Percentiles rank a stretch among this genome's conserved stretches.
These are phyloP conservation scores for Candida sphagnicola DNA, from an alignment of 805 yeast genomes.

Conservation along the genomic window DNA sequence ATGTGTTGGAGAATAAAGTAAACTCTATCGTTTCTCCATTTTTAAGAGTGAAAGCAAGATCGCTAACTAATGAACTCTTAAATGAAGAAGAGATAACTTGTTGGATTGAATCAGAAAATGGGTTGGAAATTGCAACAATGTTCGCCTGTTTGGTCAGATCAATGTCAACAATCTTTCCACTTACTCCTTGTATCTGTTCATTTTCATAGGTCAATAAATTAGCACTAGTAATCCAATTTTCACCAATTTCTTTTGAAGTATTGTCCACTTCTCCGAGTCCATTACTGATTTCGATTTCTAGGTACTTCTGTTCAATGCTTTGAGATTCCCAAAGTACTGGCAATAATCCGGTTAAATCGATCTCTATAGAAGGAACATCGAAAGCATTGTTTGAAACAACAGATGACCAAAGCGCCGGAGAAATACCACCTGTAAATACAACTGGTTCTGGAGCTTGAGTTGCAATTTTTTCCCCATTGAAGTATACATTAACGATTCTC, in stretches of 20 bases:
- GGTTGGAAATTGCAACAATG: constrained; percentile 32
- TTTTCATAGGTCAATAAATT: constrained; percentile 54
- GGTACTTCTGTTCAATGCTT: constrained; percentile 27
- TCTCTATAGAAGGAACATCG: constrained; percentile 64
- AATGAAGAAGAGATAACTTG: constrained; percentile 39
- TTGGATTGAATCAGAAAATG: constrained; percentile 28
- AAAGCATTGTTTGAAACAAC: constrained; percentile 71
- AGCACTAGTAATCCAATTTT: constrained; percentile 61
- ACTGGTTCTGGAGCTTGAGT: constrained; percentile 67
- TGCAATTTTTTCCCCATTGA: constrained; percentile 58
- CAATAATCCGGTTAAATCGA: constrained; percentile 67
- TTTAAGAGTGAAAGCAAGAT: constrained; percentile 30
- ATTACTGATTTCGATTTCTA: constrained; percentile 49
- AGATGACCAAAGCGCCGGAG: constrained; percentile 80
- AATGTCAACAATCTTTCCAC: constrained; percentile 34
- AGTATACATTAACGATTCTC: constrained; percentile 59
- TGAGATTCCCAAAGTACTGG: constrained; percentile 59
- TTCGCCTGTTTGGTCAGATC: constrained; percentile 21
- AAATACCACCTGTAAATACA: constrained; percentile 75
- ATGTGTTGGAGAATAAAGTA: constrained; percentile 22
- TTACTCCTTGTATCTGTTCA: constrained; percentile 29
- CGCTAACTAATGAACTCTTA: constrained; percentile 28
- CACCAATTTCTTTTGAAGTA: constrained; percentile 26
- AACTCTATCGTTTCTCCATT: constrained; percentile 34
- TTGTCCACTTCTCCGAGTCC: constrained; percentile 38